A percentile compares a stretch with the other conserved stretches of the same genome.
These are phyloP conservation scores for Boletales sp. DNA, from an alignment of 768 basidiomycete genomes.

Conservation along the genomic window DNA sequence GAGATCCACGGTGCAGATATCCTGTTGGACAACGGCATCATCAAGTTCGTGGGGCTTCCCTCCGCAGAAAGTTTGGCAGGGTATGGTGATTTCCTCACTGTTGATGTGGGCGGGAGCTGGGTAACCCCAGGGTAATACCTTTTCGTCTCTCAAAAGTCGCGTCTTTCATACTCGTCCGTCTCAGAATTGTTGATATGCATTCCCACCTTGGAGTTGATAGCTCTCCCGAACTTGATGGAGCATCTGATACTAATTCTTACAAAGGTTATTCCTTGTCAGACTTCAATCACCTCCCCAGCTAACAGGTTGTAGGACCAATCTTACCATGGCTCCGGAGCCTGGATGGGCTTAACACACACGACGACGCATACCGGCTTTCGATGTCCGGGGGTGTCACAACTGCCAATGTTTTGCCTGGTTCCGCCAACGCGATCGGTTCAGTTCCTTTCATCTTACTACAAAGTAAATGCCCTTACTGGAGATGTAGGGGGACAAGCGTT, in stretches of 20 bases:
- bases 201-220: slow-evolving; percentile 77
- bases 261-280: slow-evolving; percentile 35
- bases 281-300: neutral
- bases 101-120: slow-evolving; percentile 66
- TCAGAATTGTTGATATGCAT: slow-evolving; percentile 61
- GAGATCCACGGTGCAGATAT: slow-evolving; percentile 37
- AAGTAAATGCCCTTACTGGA: slow-evolving; percentile 7
- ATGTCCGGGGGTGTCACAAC: slow-evolving; percentile 90
- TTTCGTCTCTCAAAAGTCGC: slow-evolving; percentile 20
- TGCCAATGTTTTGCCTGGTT: slow-evolving; percentile 76
- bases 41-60: slow-evolving; percentile 40
- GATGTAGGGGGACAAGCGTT: slow-evolving; percentile 80
- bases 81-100: slow-evolving; percentile 43
- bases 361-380: slow-evolving; percentile 66
- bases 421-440: slow-evolving; percentile 68
- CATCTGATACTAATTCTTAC: slow-evolving; percentile 58
- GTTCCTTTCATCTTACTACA: slow-evolving; percentile 16
- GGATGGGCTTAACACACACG: slow-evolving; percentile 86
- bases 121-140: slow-evolving; percentile 59
- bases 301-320: slow-evolving; percentile 42
- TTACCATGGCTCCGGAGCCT: slow-evolving; percentile 77
- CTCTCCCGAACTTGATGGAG: slow-evolving; percentile 49
- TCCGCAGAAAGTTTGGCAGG: slow-evolving; percentile 33
- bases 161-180: slow-evolving; percentile 31
- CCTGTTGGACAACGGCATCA: slow-evolving; percentile 37